Base-by-base conservation (phyloP, 805 yeast genomes). In the Wickerhamiella sergipiensis region DNA sequence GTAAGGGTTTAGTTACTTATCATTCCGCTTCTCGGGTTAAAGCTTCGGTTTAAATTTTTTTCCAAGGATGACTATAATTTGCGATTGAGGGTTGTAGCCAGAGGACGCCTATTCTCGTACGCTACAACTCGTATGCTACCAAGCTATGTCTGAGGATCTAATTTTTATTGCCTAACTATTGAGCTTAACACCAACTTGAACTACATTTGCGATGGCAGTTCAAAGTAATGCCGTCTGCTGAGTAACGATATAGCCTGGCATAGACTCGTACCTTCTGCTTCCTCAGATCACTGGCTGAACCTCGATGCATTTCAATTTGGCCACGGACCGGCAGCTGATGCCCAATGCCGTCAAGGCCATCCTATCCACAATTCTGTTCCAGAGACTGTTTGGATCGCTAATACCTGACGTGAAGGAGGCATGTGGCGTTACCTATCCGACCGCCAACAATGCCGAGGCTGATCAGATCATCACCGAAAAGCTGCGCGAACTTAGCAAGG, bases 301-400 rank as follows among this genome's bases (percentile, higher is more conserved):
- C 50, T 19, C 26, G 24, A 19, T 40, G 24, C 22, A 40, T 19
- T 40, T 40, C 24, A 19, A 6, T 3, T 19, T 40, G 43, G 24
- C 43, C 18, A 12, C 24, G 7, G 43, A 40, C 18, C 22, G 43
- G 9, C 43, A 40, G n/a, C 10, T 21, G 18, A 18, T 40, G 24
- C 43, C 43, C 15, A 85, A 80, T 52, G 75, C 78, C 8, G 63
- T 78, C 15, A 73, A 71, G 59, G 80, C 81, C 68, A 63, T 82
- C 24, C 62, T 85, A 50, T 79, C 85, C 70, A 69, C 85, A 1
- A 77, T 84, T 18, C 76, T 84, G 61, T 84, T 84, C 63, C 77
- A 79, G 50, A 67, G 94, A 44, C 67, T 82, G 24, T 78, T 85
- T 60, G 90, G 89, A 0, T 73, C 80, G 0, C 69, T 82, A 17